These are phyloP conservation scores for Agaricales sp. DNA, from an alignment of 1,284 basidiomycete genomes.

Conservation along the genomic window DNA sequence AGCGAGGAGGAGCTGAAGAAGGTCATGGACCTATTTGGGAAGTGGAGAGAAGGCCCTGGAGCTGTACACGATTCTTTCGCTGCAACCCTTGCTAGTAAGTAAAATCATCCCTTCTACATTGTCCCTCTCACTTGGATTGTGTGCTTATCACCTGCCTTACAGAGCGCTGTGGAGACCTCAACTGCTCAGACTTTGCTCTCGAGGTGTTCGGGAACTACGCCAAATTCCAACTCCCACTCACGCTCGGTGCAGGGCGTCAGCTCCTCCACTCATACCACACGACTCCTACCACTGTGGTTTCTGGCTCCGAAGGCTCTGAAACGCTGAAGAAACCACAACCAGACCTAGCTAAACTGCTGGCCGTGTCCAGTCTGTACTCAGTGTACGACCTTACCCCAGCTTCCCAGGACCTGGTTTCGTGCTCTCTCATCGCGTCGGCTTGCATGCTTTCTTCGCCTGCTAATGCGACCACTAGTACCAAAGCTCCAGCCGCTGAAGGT, in stretches of 20 bases:
- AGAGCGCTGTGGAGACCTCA: conserved; percentile 53
- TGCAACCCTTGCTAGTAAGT: conserved; percentile 42
- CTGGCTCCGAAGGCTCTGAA: too few species aligned
- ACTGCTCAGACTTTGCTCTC: conserved; percentile 44
- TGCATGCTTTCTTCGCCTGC: too few species aligned
- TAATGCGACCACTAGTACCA: conserved; percentile 18
- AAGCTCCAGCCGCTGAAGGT: conserved; percentile 8
- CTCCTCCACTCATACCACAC: conserved; percentile 40
- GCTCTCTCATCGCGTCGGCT: conserved; percentile 44
- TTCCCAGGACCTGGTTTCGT: conserved; percentile 43
- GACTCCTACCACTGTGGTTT: too few species aligned
- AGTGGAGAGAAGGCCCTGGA: conserved; percentile 33
- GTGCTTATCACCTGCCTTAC: neutral
- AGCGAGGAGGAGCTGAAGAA: conserved; percentile 34
- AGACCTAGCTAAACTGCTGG: conserved; percentile 24
- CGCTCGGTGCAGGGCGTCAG: conserved; percentile 38
- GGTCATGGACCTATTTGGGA: conserved; percentile 32
- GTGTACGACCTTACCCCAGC: conserved; percentile 41
- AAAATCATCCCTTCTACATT: neutral
- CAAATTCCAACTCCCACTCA: conserved; percentile 48
- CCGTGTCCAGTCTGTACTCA: conserved; percentile 39
- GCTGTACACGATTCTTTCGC: conserved; percentile 26
- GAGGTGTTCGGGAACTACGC: conserved; percentile 49
- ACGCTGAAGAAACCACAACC: conserved; percentile 32
- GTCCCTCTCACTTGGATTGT: neutral